Base-by-base conservation (phyloP, 148 eudicot genomes). In the Euryodendron excelsum region DNA sequence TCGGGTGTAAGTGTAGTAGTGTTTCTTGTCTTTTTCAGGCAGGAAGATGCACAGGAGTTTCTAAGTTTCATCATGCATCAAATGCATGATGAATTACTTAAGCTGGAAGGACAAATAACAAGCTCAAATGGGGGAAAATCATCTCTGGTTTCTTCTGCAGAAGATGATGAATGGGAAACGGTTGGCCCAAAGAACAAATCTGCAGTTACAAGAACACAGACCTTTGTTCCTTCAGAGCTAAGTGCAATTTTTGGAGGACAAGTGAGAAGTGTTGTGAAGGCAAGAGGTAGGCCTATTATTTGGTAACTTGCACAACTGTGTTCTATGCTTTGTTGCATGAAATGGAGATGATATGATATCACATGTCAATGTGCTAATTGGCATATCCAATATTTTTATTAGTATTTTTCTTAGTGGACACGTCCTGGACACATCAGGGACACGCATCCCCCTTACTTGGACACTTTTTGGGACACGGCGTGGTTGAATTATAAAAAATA, bases 11-110 rank as follows among this genome's bases (percentile, higher is more conserved):
- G 6, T 45, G 61, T 47, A 60, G 30, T 34, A 9, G n/a, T 31
- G 34, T 60, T 48, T 50, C 15, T 60, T 69, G 73, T 82, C 9
- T 50, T 70, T 74, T 82, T 62, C 92, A 96, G 99, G 88, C 98
- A 96, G 87, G 99, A 96, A 88, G 99, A 96, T 86, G 99, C 97
- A 50, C 99, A 96, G 83, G 99, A 96, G 78, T 96, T 96, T 79
- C 84, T 96, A 73, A 93, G 99, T 85, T 96, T 86, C 77, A 80
- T 96, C 73, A 91, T 96, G 97, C 89, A 96, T 82, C 97, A 85
- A 74, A 90, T 93, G 99, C 99, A 96, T 85, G 92, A 96, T 86
- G 99, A 96, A 77, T 86, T 96, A 80, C 92, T 91, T 31, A 96
- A 93, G 88, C 86, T 96, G 77, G 94, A 85, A 72, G 99, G 97